A percentile compares a stretch with the other conserved stretches of the same genome.
Evolutionary conservation across 331 rosid species (phyloP).

Genomic region (Pyrus hybrid): DNA sequence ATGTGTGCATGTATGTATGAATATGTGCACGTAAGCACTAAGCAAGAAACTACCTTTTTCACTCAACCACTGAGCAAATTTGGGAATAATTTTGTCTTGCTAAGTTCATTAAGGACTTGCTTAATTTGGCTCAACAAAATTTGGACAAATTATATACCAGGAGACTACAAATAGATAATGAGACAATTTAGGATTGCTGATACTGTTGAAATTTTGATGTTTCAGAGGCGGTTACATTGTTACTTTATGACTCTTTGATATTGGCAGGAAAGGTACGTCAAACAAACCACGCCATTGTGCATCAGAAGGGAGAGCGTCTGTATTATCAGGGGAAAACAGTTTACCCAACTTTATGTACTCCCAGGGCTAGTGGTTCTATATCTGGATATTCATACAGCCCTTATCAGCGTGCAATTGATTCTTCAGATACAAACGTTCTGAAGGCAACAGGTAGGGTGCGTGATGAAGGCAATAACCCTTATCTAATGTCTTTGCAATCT

Average conservation of each 20-base stretch:
- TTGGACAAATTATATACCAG: background rate
- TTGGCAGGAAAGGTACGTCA: constrained; percentile 49
- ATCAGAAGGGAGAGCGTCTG: constrained; percentile 22
- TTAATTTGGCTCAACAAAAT: background rate
- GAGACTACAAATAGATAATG: background rate
- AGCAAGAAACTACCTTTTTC: no score
- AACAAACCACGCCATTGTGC: constrained; percentile 31
- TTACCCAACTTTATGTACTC: constrained; percentile 6
- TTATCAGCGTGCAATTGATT: constrained; percentile 17
- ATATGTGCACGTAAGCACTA: no score
- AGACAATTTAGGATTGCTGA: background rate
- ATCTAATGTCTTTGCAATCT: constrained; percentile 17
- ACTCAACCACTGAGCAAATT: background rate
- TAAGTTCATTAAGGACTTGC: background rate
- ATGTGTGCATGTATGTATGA: background rate
- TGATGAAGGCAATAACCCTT: constrained; percentile 12
- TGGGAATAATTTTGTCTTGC: background rate
- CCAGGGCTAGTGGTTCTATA: constrained; percentile 16
- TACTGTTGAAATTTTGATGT: background rate
- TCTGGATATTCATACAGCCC: constrained; percentile 20
- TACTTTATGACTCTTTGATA: background rate
- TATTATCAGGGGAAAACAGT: constrained; percentile 13
- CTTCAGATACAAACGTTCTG: constrained; percentile 24
- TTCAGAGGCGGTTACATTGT: background rate
- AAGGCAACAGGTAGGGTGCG: constrained; percentile 19